These are phyloP conservation scores for Glarea lozoyensis DNA, from an alignment of 495 filamentous ascomycete genomes.

Conservation along the genomic window DNA sequence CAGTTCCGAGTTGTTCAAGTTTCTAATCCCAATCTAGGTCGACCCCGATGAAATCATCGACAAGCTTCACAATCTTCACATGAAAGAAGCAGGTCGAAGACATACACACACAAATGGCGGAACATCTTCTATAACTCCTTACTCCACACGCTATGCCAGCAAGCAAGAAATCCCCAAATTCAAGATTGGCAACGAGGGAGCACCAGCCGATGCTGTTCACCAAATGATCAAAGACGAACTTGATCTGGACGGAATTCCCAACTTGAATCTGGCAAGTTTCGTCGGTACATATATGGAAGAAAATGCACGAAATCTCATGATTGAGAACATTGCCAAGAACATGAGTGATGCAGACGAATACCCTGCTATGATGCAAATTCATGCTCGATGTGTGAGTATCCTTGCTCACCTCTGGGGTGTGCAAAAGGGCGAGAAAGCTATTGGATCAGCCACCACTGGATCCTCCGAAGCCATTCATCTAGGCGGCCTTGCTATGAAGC, in stretches of 20 bases:
- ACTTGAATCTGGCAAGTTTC: slow-evolving; percentile 57
- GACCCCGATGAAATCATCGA: slow-evolving; percentile 54
- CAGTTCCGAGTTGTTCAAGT: not conserved
- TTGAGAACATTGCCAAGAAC: slow-evolving; percentile 64
- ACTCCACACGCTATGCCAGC: slow-evolving; percentile 53
- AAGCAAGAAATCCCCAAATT: slow-evolving; percentile 59
- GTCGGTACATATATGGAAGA: slow-evolving; percentile 62
- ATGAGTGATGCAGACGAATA: slow-evolving; percentile 66
- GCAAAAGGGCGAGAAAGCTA: slow-evolving; percentile 54
- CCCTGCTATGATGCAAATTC: slow-evolving; percentile 64
- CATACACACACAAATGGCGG: slow-evolving; percentile 31
- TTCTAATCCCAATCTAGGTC: slow-evolving; percentile 31
- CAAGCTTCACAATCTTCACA: slow-evolving; percentile 36
- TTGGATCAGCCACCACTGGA: slow-evolving; percentile 66
- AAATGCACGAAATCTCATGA: slow-evolving; percentile 54
- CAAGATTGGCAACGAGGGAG: slow-evolving; percentile 51
- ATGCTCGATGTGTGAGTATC: slow-evolving; percentile 63
- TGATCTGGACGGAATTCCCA: slow-evolving; percentile 64
- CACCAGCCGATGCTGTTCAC: slow-evolving; percentile 53
- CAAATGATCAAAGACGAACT: slow-evolving; percentile 67
- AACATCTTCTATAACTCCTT: slow-evolving; percentile 50
- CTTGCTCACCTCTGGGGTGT: slow-evolving; percentile 62
- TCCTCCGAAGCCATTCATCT: slow-evolving; percentile 69
- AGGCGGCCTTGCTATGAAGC: slow-evolving; percentile 71
- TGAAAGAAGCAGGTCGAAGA: slow-evolving; percentile 30